These are phyloP conservation scores for Syncephalastrum sp. DNA, from an alignment of 371 early-diverging fungal genomes.

Conservation along the genomic window DNA sequence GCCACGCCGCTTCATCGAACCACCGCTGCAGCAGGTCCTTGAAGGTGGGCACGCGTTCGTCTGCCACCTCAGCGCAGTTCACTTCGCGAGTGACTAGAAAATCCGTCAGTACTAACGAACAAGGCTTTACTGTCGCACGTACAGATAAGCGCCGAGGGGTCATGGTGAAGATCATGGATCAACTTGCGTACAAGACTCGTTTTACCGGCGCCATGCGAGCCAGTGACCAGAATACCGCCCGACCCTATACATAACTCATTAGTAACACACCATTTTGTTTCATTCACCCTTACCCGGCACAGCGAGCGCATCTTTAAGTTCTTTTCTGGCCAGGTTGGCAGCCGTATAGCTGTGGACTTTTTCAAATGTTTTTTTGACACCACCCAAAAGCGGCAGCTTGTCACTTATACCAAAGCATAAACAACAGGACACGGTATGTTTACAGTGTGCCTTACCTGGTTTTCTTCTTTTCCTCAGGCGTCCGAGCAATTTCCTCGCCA, in stretches of 20 bases:
- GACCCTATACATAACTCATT: constrained; percentile 30
- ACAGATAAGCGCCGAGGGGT: constrained; percentile 58
- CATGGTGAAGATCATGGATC: constrained; percentile 33
- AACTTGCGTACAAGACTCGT: constrained; percentile 65
- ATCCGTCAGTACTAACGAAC: too few species aligned
- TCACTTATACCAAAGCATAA: neutral
- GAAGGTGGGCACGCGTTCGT: constrained; percentile 63
- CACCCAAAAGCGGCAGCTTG: constrained; percentile 35
- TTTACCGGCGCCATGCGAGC: constrained; percentile 88
- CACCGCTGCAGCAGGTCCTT: constrained; percentile 63
- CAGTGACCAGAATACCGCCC: constrained; percentile 80
- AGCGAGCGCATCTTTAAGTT: constrained; percentile 45
- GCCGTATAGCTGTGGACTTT: constrained; percentile 53
- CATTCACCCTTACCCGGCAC: constrained; percentile 40
- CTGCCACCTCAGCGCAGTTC: constrained; percentile 65
- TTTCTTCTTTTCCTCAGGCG: constrained; percentile 5
- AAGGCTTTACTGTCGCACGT: constrained; percentile 16
- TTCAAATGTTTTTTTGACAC: constrained; percentile 41
- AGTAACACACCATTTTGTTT: neutral
- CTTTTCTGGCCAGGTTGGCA: constrained; percentile 50
- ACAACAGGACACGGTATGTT: too few species aligned
- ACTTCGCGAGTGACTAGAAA: constrained; percentile 50
- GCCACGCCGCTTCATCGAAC: constrained; percentile 73
- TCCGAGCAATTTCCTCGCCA: constrained; percentile 39
- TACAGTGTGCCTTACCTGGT: neutral